These are phyloP conservation scores for Ichthyophthirius multifiliis DNA, from an alignment of 169 alveolate species.

Conservation along the genomic window DNA sequence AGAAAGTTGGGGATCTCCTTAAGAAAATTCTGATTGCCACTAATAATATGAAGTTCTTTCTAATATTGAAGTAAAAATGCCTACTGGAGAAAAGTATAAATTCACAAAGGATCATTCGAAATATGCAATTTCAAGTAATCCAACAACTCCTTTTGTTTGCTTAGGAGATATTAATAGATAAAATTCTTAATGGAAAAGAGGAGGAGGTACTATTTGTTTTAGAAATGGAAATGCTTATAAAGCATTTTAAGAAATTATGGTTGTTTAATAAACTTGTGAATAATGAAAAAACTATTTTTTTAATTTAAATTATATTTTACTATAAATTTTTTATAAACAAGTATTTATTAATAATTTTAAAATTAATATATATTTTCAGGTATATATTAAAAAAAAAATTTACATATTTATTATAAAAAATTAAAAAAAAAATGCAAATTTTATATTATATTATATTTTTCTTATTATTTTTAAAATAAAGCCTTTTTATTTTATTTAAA, in stretches of 20 bases:
- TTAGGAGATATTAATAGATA: constrained; percentile 37
- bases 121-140: constrained; percentile 8
- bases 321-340: too few relatives aligned
- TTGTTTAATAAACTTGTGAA: neutral
- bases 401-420: too few relatives aligned
- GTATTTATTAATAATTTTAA: too few relatives aligned
- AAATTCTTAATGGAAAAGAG: constrained; percentile 31
- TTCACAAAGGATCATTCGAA: constrained; percentile 41
- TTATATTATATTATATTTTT: too few relatives aligned
- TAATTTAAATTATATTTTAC: too few relatives aligned
- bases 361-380: too few relatives aligned
- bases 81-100: neutral
- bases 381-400: too few relatives aligned
- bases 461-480: too few relatives aligned
- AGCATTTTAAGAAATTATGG: neutral
- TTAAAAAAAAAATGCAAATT: too few relatives aligned
- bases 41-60: neutral
- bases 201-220: constrained; percentile 38
- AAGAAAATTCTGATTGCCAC: neutral
- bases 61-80: neutral
- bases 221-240: neutral
- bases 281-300: too few relatives aligned
- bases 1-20: constrained; percentile 18
- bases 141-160: constrained; percentile 18
- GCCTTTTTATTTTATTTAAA: too few relatives aligned